Evolutionary conservation across 1,284 basidiomycete species (phyloP).

Genomic region (Cryptococcus deneoformans): DNA sequence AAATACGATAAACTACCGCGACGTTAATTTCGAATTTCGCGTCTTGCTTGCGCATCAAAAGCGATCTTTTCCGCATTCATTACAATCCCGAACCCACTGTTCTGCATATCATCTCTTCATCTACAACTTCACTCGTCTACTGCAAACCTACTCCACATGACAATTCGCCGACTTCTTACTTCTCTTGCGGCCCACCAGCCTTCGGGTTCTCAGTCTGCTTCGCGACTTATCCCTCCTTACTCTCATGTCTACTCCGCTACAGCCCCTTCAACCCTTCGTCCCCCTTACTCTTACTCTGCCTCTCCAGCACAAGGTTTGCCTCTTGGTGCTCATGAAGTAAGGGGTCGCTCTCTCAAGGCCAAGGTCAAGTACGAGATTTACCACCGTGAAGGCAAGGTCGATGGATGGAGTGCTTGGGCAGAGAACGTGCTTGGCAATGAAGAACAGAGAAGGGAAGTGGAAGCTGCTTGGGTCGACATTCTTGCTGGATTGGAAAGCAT

Average conservation of each 20-base stretch:
- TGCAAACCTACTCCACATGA: constrained; percentile 3
- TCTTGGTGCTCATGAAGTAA: background rate
- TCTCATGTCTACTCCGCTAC: constrained; percentile 10
- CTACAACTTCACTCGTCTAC: too few relatives aligned
- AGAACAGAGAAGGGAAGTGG: constrained; percentile 7
- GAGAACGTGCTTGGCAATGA: constrained; percentile 12
- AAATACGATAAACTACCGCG: too few relatives aligned
- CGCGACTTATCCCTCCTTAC: constrained; percentile 23
- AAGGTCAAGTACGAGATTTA: constrained; percentile 1
- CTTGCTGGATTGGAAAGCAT: constrained; percentile 11
- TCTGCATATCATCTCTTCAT: background rate
- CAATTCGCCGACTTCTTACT: constrained; percentile 17
- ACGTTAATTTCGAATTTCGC: too few relatives aligned
- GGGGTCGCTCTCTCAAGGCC: constrained; percentile 3
- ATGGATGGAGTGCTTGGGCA: constrained; percentile 15
- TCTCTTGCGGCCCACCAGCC: constrained; percentile 15
- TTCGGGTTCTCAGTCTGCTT: constrained; percentile 1
- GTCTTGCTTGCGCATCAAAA: too few relatives aligned
- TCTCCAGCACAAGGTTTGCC: background rate
- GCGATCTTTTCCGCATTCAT: too few relatives aligned
- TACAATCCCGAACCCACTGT: too few relatives aligned
- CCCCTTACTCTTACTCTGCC: constrained; percentile 21
- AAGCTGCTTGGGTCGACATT: constrained; percentile 10
- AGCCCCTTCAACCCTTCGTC: constrained; percentile 15
- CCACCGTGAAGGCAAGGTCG: background rate